phyloP scores from a whole-genome alignment of 2,329 filamentous ascomycete species.

The Paraconiothyrium sp. region DNA sequence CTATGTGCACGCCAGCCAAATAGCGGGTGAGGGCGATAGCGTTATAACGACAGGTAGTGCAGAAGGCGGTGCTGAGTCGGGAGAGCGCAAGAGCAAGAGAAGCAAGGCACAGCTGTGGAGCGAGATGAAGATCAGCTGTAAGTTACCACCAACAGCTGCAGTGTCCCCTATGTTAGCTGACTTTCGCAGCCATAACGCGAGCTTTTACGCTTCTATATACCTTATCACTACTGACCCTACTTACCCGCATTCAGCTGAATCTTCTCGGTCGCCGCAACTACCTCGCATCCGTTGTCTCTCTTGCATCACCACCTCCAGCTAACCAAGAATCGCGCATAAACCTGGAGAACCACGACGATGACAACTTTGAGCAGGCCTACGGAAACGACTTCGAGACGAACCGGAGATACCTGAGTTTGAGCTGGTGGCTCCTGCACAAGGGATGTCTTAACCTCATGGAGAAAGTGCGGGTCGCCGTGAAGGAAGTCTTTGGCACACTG shows the following conservation, averaged over 20 bases:
- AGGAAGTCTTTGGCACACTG: slow-evolving; percentile 86
- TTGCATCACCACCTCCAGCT: slow-evolving; percentile 74
- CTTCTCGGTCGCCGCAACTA: slow-evolving; percentile 95
- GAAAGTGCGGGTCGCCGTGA: slow-evolving; percentile 85
- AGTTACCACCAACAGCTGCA: slow-evolving; percentile 46
- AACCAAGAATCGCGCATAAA: slow-evolving; percentile 79
- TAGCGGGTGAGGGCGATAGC: slow-evolving; percentile 60
- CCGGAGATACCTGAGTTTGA: slow-evolving; percentile 92
- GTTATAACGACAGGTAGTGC: slow-evolving; percentile 44
- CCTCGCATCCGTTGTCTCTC: slow-evolving; percentile 90
- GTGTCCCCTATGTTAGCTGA: slow-evolving; percentile 26
- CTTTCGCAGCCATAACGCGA: slow-evolving; percentile 78
- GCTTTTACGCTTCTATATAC: slow-evolving; percentile 94
- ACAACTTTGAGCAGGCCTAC: slow-evolving; percentile 80
- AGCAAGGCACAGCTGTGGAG: slow-evolving; percentile 96
- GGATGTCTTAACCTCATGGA: slow-evolving; percentile 86
- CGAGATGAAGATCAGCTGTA: slow-evolving; percentile 94
- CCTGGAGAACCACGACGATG: slow-evolving; percentile 92
- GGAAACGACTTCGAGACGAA: slow-evolving; percentile 97
- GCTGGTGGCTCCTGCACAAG: slow-evolving; percentile 95
- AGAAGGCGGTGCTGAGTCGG: slow-evolving; percentile 58
- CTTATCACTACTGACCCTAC: slow-evolving; percentile 84
- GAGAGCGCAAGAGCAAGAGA: slow-evolving; percentile 68
- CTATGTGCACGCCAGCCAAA: slow-evolving; percentile 83
- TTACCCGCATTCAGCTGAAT: slow-evolving; percentile 95